Percentiles rank a stretch among this genome's conserved stretches.
Conservation (phyloP, 2,329 filamentous ascomycete genomes). For the Ascochyta fabae region DNA sequence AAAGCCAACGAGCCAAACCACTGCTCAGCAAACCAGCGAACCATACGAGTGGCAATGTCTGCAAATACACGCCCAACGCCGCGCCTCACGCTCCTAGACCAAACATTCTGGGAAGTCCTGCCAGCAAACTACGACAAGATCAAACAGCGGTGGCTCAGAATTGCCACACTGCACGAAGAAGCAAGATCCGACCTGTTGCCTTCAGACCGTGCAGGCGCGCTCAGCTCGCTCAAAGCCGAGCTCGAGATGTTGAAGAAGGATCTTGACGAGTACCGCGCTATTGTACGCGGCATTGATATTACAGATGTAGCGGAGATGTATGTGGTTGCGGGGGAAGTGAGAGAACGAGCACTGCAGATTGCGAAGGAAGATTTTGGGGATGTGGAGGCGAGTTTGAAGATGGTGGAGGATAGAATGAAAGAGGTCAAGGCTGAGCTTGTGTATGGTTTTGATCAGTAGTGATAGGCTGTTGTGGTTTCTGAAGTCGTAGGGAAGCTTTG, state of each 20-base stretch:
- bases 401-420: slow-evolving; percentile 9
- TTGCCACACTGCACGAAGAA: background rate
- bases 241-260: slow-evolving; percentile 22
- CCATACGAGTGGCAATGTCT: background rate
- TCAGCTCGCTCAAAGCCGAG: slow-evolving; percentile 21
- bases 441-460: background rate
- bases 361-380: slow-evolving; percentile 22
- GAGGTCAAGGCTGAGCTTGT: slow-evolving; percentile 15
- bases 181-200: background rate
- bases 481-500: too few relatives aligned
- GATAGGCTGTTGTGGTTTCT: background rate
- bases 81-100: slow-evolving; percentile 1
- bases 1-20: background rate
- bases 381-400: slow-evolving; percentile 16
- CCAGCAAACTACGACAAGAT: slow-evolving; percentile 9
- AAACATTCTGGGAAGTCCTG: slow-evolving; percentile 9
- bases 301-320: slow-evolving; percentile 23
- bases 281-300: slow-evolving; percentile 13
- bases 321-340: slow-evolving; percentile 14
- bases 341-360: slow-evolving; percentile 18
- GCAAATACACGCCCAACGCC: background rate
- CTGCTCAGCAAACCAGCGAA: background rate
- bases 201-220: slow-evolving; percentile 6
- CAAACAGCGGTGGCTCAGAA: slow-evolving; percentile 2
- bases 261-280: slow-evolving; percentile 11